Percentiles rank a stretch among this genome's conserved stretches.
phyloP scores from a whole-genome alignment of 1,139 yeast species.

The Casaregolazyma suthepensis region DNA sequence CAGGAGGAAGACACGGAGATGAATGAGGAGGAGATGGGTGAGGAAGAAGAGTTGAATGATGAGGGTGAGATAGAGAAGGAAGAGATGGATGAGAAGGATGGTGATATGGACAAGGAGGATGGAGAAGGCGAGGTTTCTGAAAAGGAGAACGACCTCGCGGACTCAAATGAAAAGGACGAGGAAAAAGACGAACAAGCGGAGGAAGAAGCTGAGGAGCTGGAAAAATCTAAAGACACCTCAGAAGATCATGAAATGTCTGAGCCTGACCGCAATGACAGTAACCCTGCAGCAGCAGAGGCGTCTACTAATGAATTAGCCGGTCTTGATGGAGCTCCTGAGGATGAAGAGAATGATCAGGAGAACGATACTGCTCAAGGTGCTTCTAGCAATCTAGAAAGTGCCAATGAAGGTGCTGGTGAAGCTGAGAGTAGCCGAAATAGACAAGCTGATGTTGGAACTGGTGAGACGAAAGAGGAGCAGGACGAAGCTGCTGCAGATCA shows the following conservation, averaged over 20 bases:
- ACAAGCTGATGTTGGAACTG: constrained; percentile 34
- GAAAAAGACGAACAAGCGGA: constrained; percentile 52
- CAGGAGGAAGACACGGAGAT: constrained; percentile 25
- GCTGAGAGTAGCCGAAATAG: constrained; percentile 63
- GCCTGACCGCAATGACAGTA: constrained; percentile 28
- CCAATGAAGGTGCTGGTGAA: constrained; percentile 71
- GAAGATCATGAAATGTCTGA: constrained; percentile 28
- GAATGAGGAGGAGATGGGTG: constrained; percentile 29
- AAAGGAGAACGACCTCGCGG: constrained; percentile 33
- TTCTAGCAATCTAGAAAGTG: constrained; percentile 66
- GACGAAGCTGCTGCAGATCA: constrained; percentile 18
- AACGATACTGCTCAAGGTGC: constrained; percentile 29
- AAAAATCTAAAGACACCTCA: constrained; percentile 13
- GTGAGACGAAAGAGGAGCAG: constrained; percentile 17
- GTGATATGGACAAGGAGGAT: constrained; percentile 78
- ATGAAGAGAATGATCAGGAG: constrained; percentile 44
- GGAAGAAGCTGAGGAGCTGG: constrained; percentile 57
- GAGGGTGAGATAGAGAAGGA: constrained; percentile 37
- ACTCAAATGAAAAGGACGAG: constrained; percentile 45
- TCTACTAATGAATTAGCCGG: constrained; percentile 32
- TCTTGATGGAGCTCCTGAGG: constrained; percentile 40
- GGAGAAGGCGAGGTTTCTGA: constrained; percentile 60
- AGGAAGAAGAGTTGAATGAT: constrained; percentile 31
- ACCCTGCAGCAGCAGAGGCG: constrained; percentile 16
- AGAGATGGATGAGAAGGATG: constrained; percentile 45